These are phyloP conservation scores for Xylaria sp. DNA, from an alignment of 2,329 filamentous ascomycete species.

Conservation along the genomic window DNA sequence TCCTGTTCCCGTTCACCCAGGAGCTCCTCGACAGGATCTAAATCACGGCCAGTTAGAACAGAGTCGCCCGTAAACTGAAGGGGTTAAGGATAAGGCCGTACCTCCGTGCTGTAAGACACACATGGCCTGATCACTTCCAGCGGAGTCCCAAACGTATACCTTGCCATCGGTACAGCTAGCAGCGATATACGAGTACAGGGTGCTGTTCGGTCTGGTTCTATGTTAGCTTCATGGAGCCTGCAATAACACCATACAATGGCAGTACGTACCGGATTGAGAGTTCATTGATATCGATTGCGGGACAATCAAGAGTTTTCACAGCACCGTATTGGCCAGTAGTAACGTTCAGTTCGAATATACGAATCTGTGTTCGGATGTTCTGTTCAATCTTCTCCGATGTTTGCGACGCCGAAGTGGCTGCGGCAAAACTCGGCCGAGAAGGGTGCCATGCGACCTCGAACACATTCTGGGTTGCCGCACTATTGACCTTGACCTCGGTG, in stretches of 20 bases:
- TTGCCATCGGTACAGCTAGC: slow-evolving; percentile 65
- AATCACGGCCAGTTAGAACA: slow-evolving; percentile 4
- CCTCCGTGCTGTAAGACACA: slow-evolving; percentile 59
- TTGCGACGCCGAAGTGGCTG: slow-evolving; percentile 58
- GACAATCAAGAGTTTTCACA: slow-evolving; percentile 60
- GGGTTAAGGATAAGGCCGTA: slow-evolving; percentile 23
- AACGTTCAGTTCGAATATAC: slow-evolving; percentile 50
- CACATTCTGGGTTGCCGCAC: slow-evolving; percentile 60
- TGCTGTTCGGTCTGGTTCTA: slow-evolving; percentile 52
- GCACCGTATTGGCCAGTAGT: slow-evolving; percentile 45
- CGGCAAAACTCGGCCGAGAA: slow-evolving; percentile 53
- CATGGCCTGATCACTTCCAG: slow-evolving; percentile 56
- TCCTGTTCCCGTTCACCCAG: slow-evolving; percentile 53
- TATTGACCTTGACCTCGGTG: slow-evolving; percentile 50
- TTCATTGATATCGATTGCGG: slow-evolving; percentile 64
- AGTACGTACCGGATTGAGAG: slow-evolving; percentile 54
- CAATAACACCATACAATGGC: neutral
- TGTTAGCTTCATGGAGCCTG: slow-evolving; percentile 28
- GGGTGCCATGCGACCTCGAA: slow-evolving; percentile 70
- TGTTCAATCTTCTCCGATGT: slow-evolving; percentile 45
- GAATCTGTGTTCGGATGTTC: slow-evolving; percentile 57
- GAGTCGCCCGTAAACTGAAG: slow-evolving; percentile 36
- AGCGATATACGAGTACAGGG: slow-evolving; percentile 55
- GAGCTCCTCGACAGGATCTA: slow-evolving; percentile 40
- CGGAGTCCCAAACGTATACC: slow-evolving; percentile 66